Evolutionary conservation across 139 green algal species (phyloP).

Genomic region (Edaphochlamys debaryana): DNA sequence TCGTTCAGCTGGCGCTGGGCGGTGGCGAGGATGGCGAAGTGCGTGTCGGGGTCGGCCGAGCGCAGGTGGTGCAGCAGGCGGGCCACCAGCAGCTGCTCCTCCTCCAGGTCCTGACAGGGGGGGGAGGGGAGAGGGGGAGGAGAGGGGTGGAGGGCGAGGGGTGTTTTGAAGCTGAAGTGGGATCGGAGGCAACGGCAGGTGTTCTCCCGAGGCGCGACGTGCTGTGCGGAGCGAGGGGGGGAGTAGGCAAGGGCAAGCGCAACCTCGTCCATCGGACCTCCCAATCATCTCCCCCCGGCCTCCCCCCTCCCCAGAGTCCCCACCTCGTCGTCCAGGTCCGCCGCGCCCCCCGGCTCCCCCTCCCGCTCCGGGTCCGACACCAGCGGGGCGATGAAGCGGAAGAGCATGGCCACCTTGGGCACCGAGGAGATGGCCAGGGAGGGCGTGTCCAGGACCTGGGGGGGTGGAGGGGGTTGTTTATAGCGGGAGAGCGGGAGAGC

Average conservation of each 20-base stretch:
- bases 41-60: slow-evolving; percentile 59
- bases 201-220: too few species aligned
- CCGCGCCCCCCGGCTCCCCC: slow-evolving; percentile 26
- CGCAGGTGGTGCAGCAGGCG: slow-evolving; percentile 88
- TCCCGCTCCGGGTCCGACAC: slow-evolving; percentile 63
- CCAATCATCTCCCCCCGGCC: neutral
- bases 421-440: slow-evolving; percentile 37
- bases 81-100: slow-evolving; percentile 92
- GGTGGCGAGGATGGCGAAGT: slow-evolving; percentile 78
- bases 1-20: slow-evolving; percentile 63
- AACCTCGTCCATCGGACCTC: too few species aligned
- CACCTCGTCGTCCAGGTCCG: slow-evolving; percentile 80
- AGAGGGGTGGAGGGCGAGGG: neutral
- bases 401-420: slow-evolving; percentile 74
- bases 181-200: too few species aligned
- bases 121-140: neutral
- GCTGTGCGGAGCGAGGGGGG: too few species aligned
- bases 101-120: slow-evolving; percentile 76
- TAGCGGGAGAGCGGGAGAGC: too few species aligned
- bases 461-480: too few species aligned
- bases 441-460: too few species aligned
- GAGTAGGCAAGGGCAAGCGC: too few species aligned
- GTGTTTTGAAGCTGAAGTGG: neutral
- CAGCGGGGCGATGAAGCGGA: slow-evolving; percentile 81
- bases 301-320: slow-evolving; percentile 37